Evolutionary conservation across 352 stramenopile species (phyloP).

Genomic region (Elongisporangium anandrum): DNA sequence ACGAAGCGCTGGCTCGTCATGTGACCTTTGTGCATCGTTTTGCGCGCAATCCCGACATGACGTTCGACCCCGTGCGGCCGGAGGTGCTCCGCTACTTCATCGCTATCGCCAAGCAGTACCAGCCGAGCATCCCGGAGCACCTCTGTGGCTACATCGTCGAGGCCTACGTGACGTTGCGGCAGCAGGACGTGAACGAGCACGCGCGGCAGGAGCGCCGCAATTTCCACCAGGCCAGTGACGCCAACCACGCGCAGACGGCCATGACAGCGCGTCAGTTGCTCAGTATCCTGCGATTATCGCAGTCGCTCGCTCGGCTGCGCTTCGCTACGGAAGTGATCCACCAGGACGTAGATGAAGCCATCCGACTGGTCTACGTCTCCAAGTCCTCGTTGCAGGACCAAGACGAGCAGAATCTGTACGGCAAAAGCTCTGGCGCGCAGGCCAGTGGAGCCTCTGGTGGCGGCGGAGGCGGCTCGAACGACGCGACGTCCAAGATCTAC

Average conservation of each 20-base stretch:
- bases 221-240: constrained; percentile 33
- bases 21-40: constrained; percentile 93
- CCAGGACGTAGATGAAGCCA: constrained; percentile 98
- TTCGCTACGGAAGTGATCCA: constrained; percentile 94
- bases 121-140: constrained; percentile 86
- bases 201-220: constrained; percentile 63
- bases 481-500: constrained; percentile 95
- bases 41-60: constrained; percentile 86
- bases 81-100: constrained; percentile 91
- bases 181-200: constrained; percentile 87
- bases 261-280: constrained; percentile 99
- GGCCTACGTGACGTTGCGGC: constrained; percentile 96
- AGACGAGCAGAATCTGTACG: constrained; percentile 48
- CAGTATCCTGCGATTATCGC: constrained; percentile 97
- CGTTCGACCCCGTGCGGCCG: constrained; percentile 88
- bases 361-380: constrained; percentile 96
- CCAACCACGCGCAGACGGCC: constrained; percentile 92
- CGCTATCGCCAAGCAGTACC: constrained; percentile 85
- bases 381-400: constrained; percentile 94
- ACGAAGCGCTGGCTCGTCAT: constrained; percentile 89
- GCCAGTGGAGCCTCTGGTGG: constrained; percentile 13
- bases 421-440: constrained; percentile 12
- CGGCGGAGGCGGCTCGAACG: constrained; percentile 57
- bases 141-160: constrained; percentile 98
- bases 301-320: constrained; percentile 94